Percentiles rank a stretch among this genome's conserved stretches.
phyloP scores from a whole-genome alignment of 176 grass and related monocot genomes.

The Pontederia paniculata region DNA sequence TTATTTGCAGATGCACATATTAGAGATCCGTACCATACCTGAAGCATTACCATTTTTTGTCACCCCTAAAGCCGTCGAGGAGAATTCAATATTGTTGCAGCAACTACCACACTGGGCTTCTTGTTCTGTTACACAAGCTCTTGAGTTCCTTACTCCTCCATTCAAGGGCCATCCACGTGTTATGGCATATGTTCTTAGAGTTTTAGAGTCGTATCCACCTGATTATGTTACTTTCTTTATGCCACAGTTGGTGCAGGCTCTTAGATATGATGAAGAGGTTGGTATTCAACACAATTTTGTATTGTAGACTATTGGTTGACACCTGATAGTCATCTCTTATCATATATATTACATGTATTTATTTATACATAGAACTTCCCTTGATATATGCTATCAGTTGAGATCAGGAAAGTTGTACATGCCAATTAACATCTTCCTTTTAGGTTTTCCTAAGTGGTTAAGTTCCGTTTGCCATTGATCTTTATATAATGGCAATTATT shows the following conservation, averaged over 20 bases:
- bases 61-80: slow-evolving; percentile 90
- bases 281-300: slow-evolving; percentile 17
- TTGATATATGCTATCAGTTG: not conserved
- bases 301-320: too few species aligned
- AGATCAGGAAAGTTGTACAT: not conserved
- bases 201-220: slow-evolving; percentile 96
- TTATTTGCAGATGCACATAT: slow-evolving; percentile 52
- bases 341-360: too few species aligned
- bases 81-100: slow-evolving; percentile 82
- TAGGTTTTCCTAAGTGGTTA: not conserved
- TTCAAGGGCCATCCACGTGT: slow-evolving; percentile 94
- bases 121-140: slow-evolving; percentile 91
- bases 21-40: slow-evolving; percentile 78
- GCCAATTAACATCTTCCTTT: not conserved
- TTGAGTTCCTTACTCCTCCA: slow-evolving; percentile 93
- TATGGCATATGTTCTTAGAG: slow-evolving; percentile 96
- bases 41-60: slow-evolving; percentile 98
- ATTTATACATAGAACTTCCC: not conserved
- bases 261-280: slow-evolving; percentile 93
- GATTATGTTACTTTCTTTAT: slow-evolving; percentile 95
- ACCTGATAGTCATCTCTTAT: not conserved
- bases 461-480: slow-evolving; percentile 10
- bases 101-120: slow-evolving; percentile 95
- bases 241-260: slow-evolving; percentile 96
- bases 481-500: not conserved